Conservation (phyloP, 768 basidiomycete species). For the Candolleomyces efflorescens region DNA sequence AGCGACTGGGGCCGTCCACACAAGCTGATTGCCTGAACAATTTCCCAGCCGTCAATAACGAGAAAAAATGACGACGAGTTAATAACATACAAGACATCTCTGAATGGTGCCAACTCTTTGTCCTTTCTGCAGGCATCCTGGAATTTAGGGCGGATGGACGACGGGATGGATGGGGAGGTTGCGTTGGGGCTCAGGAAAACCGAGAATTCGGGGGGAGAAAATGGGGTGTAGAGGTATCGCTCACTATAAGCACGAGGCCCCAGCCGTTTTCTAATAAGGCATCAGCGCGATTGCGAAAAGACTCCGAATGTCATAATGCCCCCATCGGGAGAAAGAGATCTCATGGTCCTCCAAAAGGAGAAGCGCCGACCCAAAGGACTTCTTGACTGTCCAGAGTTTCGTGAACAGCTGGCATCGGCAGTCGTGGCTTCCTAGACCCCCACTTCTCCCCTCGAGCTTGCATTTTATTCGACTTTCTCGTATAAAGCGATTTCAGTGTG, state of each 20-base stretch:
- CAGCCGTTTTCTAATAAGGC: constrained; percentile 22
- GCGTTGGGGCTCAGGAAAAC: constrained; percentile 9
- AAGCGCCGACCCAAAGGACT: constrained; percentile 9
- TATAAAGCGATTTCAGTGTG: not conserved
- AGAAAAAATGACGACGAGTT: not conserved
- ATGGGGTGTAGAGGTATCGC: constrained; percentile 20
- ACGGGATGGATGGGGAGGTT: not conserved
- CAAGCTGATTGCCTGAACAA: constrained; percentile 24
- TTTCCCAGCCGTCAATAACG: not conserved
- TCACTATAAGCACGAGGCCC: constrained; percentile 29
- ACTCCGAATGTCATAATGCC: constrained; percentile 8
- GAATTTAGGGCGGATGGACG: constrained; percentile 2
- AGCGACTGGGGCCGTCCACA: constrained; percentile 24
- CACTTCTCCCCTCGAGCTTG: not conserved
- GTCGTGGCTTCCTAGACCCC: not conserved
- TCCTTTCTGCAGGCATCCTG: constrained; percentile 32
- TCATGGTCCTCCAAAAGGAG: constrained; percentile 16
- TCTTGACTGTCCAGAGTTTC: constrained; percentile 1
- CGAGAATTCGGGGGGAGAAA: constrained; percentile 15
- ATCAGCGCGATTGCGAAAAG: constrained; percentile 12
- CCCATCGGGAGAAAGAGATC: constrained; percentile 29
- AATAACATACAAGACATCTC: constrained; percentile 5
- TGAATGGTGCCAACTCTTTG: constrained; percentile 21
- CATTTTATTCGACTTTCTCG: not conserved
- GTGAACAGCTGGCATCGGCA: not conserved